Percentiles rank a stretch among this genome's conserved stretches.
Conservation (phyloP, 768 basidiomycete genomes). For the Porpolomopsis calyptriformis region DNA sequence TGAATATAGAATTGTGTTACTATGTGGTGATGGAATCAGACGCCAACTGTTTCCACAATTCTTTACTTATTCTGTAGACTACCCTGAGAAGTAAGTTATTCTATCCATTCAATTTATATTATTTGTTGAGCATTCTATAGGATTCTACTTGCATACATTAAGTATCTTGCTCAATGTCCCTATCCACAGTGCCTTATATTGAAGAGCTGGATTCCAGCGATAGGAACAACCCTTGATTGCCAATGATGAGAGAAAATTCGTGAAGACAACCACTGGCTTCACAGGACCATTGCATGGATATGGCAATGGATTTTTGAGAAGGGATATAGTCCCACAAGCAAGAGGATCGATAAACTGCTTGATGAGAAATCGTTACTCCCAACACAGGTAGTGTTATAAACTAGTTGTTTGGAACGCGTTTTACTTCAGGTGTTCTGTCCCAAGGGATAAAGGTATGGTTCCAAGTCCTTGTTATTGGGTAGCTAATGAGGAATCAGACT, state of each 20-base stretch:
- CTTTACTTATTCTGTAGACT: slow-evolving; percentile 23
- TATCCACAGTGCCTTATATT: slow-evolving; percentile 13
- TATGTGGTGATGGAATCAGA: slow-evolving; percentile 14
- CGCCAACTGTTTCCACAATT: slow-evolving; percentile 18
- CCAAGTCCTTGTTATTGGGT: no score
- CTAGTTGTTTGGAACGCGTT: no score
- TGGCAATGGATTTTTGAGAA: slow-evolving; percentile 4
- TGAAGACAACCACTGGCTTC: neutral
- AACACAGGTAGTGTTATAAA: no score
- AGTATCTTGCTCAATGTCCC: slow-evolving; percentile 14
- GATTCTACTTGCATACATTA: slow-evolving; percentile 14
- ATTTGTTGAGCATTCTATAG: slow-evolving; percentile 5
- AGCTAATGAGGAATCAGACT: no score
- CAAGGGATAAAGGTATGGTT: no score
- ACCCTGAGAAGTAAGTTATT: slow-evolving; percentile 20
- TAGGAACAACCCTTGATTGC: slow-evolving; percentile 3
- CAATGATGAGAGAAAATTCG: neutral
- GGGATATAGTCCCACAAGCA: slow-evolving; percentile 1
- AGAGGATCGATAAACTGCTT: slow-evolving; percentile 1
- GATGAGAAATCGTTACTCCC: slow-evolving; percentile 4
- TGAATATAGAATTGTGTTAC: slow-evolving; percentile 15
- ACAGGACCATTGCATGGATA: neutral
- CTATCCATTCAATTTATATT: neutral
- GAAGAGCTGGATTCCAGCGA: slow-evolving; percentile 1
- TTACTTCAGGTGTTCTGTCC: no score